Evolutionary conservation across 2,329 filamentous ascomycete genomes (phyloP), one percentile per base, ranked within the genome.

Genomic region (Penicillium sp.): DNA sequence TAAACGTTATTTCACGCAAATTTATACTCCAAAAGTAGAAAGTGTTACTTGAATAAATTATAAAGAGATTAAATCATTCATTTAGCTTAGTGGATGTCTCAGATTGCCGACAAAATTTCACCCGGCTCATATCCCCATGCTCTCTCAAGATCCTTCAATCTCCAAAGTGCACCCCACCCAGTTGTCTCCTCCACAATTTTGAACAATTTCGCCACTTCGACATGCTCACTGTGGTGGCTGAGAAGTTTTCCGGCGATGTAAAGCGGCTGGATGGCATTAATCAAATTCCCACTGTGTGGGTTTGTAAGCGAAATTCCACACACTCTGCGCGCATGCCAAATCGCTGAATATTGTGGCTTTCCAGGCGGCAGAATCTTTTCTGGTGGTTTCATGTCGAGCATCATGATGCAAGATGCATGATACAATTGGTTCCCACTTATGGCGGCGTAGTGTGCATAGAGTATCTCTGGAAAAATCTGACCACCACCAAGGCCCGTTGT

Each of bases 351-450:
- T 36, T 59, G 55, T 2, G 62, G 62, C 37, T 60, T 63, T 3
- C 55, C 39, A 3, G 59, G 42, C 13, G 56, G 39, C 3, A 60
- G 26, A 0, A 50, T 66, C 40, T 58, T 70, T 53, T 63, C 69
- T 1, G 49, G 53, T 3, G 79, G 77, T 51, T 71, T 75, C 31
- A 74, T 71, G 21, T 75, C 74, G 0, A 84, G 69, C 16, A 85
- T 73, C 28, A 84, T 65, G 8, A 83, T 77, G 55, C 77, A 81
- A 3, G 79, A 76, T 0, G 82, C 81, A 60, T 84, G 82, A 46
- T 83, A 81, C 0, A 84, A 69, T 58, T 84, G 81, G 42, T 81
- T 84, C 0, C 78, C 77, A 0, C 81, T 83, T 18, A 84, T 84
- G 5, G 79, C 81, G 0, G 80, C 78, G 73, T 76, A 80, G 54